Evolutionary conservation across 1,284 basidiomycete genomes (phyloP).

Genomic region (Peniophora sp.): DNA sequence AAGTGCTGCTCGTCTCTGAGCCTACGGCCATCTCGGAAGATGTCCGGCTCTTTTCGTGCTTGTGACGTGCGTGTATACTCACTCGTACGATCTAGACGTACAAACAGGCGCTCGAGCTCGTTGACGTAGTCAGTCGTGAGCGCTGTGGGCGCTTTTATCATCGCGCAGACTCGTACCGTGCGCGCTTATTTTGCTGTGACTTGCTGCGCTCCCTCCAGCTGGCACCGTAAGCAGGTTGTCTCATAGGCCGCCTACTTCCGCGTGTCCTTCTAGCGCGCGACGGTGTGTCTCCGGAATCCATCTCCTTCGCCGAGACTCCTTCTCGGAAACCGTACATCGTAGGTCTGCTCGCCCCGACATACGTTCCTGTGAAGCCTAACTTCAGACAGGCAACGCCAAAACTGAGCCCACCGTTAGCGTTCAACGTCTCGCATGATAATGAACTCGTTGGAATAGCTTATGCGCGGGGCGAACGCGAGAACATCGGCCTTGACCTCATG

Average conservation of each 20-base stretch:
- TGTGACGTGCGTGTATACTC: not conserved
- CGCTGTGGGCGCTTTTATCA: constrained; percentile 59
- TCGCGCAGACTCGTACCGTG: constrained; percentile 68
- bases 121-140: constrained; percentile 46
- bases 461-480: constrained; percentile 36
- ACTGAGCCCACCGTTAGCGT: constrained; percentile 49
- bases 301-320: constrained; percentile 48
- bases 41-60: constrained; percentile 28
- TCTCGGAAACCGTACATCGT: constrained; percentile 71
- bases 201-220: not conserved
- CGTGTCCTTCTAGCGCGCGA: constrained; percentile 49
- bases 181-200: constrained; percentile 17
- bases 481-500: constrained; percentile 76
- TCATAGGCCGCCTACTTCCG: constrained; percentile 66
- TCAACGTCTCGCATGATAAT: constrained; percentile 77
- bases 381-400: constrained; percentile 28
- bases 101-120: constrained; percentile 39
- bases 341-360: not conserved
- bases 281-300: constrained; percentile 35
- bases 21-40: constrained; percentile 41
- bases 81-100: constrained; percentile 39
- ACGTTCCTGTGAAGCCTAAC: constrained; percentile 1
- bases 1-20: constrained; percentile 23
- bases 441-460: constrained; percentile 62
- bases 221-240: constrained; percentile 40